Evolutionary conservation across 805 yeast genomes (phyloP).

Genomic region (Henningerozyma blattae): DNA sequence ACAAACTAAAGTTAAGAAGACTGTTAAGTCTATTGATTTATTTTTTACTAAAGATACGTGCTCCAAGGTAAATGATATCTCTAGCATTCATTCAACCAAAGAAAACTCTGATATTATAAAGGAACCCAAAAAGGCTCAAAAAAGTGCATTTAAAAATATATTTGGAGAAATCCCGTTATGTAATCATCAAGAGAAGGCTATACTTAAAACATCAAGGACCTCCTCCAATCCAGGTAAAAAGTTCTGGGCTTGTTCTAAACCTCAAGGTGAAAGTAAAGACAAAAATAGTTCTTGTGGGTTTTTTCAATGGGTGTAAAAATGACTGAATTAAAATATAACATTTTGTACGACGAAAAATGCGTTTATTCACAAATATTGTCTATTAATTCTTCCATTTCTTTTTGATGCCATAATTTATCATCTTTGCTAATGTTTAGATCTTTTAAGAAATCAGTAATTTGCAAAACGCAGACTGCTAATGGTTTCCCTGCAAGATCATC

Average conservation of each 20-base stretch:
- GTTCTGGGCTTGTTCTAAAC: conserved; percentile 42
- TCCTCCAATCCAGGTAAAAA: conserved; percentile 34
- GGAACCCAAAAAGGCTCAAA: not conserved
- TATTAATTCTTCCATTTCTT: conserved; percentile 11
- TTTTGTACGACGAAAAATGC: not conserved
- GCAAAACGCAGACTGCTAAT: conserved; percentile 12
- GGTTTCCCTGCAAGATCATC: conserved; percentile 20
- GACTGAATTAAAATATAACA: not conserved
- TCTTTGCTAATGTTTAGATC: conserved; percentile 16
- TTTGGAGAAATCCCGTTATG: conserved; percentile 32
- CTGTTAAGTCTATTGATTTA: not conserved
- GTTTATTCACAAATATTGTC: conserved; percentile 3
- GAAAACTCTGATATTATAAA: too few species aligned
- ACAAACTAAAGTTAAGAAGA: conserved; percentile 4
- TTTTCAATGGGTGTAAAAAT: conserved; percentile 37
- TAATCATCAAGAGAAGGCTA: conserved; percentile 35
- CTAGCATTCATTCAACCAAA: too few species aligned
- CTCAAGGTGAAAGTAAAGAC: conserved; percentile 21
- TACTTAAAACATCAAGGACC: conserved; percentile 34
- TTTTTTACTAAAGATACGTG: too few species aligned
- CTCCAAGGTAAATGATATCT: too few species aligned
- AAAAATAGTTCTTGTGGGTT: conserved; percentile 35
- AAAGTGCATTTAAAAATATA: conserved; percentile 6
- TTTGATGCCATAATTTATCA: conserved; percentile 18
- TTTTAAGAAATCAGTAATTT: conserved; percentile 12